These are phyloP conservation scores for fission yeast (Schizosaccharomyces pombe) DNA, from an alignment of 805 yeast genomes.

Conservation along the genomic window DNA sequence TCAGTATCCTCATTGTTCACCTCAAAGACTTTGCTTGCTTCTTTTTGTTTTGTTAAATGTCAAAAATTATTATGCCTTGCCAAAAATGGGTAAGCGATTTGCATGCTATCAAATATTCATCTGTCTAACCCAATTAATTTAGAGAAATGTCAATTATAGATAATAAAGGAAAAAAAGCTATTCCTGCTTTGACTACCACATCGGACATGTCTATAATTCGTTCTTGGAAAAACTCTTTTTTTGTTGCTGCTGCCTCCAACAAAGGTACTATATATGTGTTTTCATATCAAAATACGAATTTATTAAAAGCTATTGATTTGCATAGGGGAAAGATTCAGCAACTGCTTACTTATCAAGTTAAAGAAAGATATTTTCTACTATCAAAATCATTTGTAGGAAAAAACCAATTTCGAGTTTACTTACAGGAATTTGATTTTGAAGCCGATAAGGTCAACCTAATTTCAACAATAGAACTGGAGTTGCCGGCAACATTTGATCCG, in stretches of 20 bases:
- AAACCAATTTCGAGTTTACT: not conserved
- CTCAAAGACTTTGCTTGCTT: not conserved
- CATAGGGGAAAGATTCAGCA: not conserved
- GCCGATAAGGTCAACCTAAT: not conserved
- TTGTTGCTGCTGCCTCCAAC: too few species aligned
- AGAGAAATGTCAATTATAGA: not conserved
- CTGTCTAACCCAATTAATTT: too few species aligned
- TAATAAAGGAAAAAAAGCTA: not conserved
- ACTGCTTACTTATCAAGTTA: not conserved
- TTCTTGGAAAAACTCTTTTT: too few species aligned
- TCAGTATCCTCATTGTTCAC: too few species aligned
- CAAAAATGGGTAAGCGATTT: not conserved
- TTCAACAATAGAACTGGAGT: not conserved
- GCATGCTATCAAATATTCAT: not conserved
- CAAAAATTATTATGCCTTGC: not conserved
- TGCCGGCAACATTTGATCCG: conserved; percentile 2
- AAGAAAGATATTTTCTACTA: not conserved
- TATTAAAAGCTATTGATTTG: too few species aligned
- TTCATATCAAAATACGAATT: too few species aligned
- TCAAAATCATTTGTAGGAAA: not conserved
- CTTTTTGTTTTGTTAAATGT: not conserved
- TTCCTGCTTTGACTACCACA: too few species aligned
- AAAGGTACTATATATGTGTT: too few species aligned
- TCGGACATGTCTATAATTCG: too few species aligned
- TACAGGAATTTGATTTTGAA: not conserved